phyloP scores from a whole-genome alignment of 2,329 filamentous ascomycete species.

The Stylonectria norvegica region DNA sequence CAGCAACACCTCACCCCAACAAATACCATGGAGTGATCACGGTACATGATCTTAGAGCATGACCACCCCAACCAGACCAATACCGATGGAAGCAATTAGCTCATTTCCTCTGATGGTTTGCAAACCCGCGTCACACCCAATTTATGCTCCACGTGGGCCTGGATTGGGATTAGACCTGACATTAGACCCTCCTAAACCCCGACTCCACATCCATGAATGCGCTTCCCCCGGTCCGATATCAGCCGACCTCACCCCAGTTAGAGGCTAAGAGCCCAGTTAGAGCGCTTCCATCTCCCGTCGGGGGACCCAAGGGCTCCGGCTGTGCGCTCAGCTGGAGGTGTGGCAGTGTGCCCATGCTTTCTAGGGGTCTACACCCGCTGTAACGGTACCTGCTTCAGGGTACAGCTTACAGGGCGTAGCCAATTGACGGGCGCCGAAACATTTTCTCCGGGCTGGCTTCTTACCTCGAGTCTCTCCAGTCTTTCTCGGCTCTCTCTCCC shows the following conservation, averaged over 20 bases:
- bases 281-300: too few species aligned
- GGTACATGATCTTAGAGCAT: too few species aligned
- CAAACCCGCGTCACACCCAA: neutral
- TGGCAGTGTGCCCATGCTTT: too few species aligned
- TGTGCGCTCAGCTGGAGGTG: too few species aligned
- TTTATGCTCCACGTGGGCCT: neutral
- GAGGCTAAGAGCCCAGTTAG: too few species aligned
- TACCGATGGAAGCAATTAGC: too few species aligned
- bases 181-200: neutral
- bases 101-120: neutral
- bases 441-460: slow-evolving; percentile 22
- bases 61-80: too few species aligned
- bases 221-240: slow-evolving; percentile 5
- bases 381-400: neutral
- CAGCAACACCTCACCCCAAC: too few species aligned
- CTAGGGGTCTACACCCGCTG: too few species aligned
- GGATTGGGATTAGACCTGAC: neutral
- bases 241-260: slow-evolving; percentile 9
- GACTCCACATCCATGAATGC: too few species aligned
- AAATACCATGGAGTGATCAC: too few species aligned
- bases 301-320: too few species aligned
- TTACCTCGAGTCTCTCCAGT: slow-evolving; percentile 15
- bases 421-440: slow-evolving; percentile 16
- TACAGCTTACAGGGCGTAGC: slow-evolving; percentile 7
- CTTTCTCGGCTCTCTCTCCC: slow-evolving; percentile 11